Percentiles rank a stretch among this genome's conserved stretches.
phyloP scores from a whole-genome alignment of 1,139 yeast species.

The Geotrichum siamense region DNA sequence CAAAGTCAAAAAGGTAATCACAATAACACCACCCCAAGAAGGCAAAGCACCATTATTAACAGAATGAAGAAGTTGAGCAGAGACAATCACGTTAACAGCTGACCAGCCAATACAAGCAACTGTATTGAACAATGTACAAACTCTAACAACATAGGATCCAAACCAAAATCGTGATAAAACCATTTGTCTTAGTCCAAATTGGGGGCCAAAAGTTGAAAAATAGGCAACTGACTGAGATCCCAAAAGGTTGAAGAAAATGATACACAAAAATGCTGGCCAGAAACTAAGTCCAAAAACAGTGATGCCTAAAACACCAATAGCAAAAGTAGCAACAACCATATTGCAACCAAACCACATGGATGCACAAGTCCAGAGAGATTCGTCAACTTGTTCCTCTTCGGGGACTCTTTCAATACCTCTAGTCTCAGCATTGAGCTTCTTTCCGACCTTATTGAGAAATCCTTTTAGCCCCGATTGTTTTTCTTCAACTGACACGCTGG shows the following conservation, averaged over 20 bases:
- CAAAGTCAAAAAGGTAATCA: slow-evolving; percentile 62
- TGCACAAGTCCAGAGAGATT: slow-evolving; percentile 60
- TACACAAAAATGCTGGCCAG: slow-evolving; percentile 56
- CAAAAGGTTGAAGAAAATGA: slow-evolving; percentile 62
- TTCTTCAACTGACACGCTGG: not conserved
- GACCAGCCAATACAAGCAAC: slow-evolving; percentile 95
- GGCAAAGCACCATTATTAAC: slow-evolving; percentile 64
- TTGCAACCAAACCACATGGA: slow-evolving; percentile 93
- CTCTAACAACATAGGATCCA: slow-evolving; percentile 68
- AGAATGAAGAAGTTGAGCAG: slow-evolving; percentile 76
- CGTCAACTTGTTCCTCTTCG: slow-evolving; percentile 58
- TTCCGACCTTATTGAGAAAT: not conserved
- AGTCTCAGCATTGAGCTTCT: slow-evolving; percentile 41
- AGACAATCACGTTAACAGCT: slow-evolving; percentile 82
- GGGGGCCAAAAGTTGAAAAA: slow-evolving; percentile 76
- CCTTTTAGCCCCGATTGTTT: not conserved
- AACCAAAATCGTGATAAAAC: slow-evolving; percentile 67
- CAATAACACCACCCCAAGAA: slow-evolving; percentile 85
- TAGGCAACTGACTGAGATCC: slow-evolving; percentile 78
- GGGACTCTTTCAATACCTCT: slow-evolving; percentile 65
- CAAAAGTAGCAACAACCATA: slow-evolving; percentile 74
- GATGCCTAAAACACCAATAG: slow-evolving; percentile 76
- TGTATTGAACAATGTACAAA: slow-evolving; percentile 69
- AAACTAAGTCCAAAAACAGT: slow-evolving; percentile 45
- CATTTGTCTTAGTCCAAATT: slow-evolving; percentile 84